phyloP scores from a whole-genome alignment of 2,329 filamentous ascomycete genomes.

The Colletotrichum somersetense region DNA sequence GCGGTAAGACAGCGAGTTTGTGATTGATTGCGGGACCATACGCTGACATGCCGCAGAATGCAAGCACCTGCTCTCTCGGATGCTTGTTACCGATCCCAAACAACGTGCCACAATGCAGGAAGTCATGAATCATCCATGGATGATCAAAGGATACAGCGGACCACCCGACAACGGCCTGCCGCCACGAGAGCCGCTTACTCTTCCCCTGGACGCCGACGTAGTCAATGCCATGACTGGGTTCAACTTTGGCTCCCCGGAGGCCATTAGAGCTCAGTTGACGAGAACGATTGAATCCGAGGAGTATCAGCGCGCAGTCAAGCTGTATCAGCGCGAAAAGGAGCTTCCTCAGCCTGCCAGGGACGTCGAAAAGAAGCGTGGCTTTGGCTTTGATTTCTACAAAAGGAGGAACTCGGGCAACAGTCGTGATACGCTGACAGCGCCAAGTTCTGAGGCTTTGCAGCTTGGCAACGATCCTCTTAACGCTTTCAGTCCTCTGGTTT shows the following conservation, averaged over 20 bases:
- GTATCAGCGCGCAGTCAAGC: constrained; percentile 86
- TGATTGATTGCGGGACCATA: constrained; percentile 6
- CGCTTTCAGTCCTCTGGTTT: constrained; percentile 91
- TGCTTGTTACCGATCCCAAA: constrained; percentile 94
- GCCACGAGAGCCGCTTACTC: constrained; percentile 82
- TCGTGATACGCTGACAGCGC: constrained; percentile 84
- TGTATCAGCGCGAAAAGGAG: constrained; percentile 76
- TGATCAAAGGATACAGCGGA: constrained; percentile 88
- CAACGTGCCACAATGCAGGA: constrained; percentile 89
- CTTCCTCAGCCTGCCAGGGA: constrained; percentile 69
- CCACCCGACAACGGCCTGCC: constrained; percentile 93
- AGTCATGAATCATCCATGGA: constrained; percentile 96
- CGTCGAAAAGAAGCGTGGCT: constrained; percentile 86
- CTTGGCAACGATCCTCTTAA: constrained; percentile 90
- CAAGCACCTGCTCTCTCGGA: constrained; percentile 89
- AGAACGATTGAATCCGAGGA: constrained; percentile 94
- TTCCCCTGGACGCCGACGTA: constrained; percentile 86
- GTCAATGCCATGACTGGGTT: constrained; percentile 97
- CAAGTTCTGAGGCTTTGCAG: constrained; percentile 88
- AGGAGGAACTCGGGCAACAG: constrained; percentile 90
- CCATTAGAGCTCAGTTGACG: constrained; percentile 84
- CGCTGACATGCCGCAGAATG: constrained; percentile 77
- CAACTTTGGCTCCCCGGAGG: constrained; percentile 91
- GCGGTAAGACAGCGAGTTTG: constrained; percentile 70
- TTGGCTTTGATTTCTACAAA: constrained; percentile 97